Evolutionary conservation across 768 basidiomycete species (phyloP).

Genomic region (Kwoniella sp.): DNA sequence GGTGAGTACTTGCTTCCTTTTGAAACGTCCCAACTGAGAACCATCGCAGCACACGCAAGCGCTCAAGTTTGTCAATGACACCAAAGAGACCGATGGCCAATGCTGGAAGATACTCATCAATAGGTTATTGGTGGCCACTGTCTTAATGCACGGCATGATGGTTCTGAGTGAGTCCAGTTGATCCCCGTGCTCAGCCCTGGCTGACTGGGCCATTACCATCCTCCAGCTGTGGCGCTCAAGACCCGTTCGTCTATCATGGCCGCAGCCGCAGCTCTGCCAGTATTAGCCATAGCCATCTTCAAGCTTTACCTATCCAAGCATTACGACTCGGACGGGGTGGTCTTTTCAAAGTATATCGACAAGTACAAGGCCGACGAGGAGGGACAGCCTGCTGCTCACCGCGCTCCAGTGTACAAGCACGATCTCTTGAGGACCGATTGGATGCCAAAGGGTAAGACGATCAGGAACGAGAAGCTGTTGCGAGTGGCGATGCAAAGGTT

Average conservation of each 20-base stretch:
- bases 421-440: constrained; percentile 14
- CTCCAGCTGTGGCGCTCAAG: constrained; percentile 30
- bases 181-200: background rate
- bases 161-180: constrained; percentile 33
- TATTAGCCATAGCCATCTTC: constrained; percentile 11
- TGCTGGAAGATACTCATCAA: constrained; percentile 83
- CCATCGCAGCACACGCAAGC: constrained; percentile 51
- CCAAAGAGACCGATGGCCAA: constrained; percentile 79
- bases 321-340: constrained; percentile 2
- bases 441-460: constrained; percentile 16
- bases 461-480: constrained; percentile 10
- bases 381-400: background rate
- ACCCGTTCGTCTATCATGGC: constrained; percentile 26
- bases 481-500: constrained; percentile 1
- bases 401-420: constrained; percentile 17
- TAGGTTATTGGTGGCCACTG: constrained; percentile 67
- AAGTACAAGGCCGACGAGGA: background rate
- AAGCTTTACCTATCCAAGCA: constrained; percentile 10
- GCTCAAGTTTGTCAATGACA: constrained; percentile 83
- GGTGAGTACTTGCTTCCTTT: constrained; percentile 14
- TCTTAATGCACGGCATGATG: constrained; percentile 69
- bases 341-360: background rate
- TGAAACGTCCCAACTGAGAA: background rate
- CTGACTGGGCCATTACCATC: background rate
- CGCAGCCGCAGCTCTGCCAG: constrained; percentile 14